Evolutionary conservation across 331 rosid genomes (phyloP).

Genomic region (Acacia concinna): DNA sequence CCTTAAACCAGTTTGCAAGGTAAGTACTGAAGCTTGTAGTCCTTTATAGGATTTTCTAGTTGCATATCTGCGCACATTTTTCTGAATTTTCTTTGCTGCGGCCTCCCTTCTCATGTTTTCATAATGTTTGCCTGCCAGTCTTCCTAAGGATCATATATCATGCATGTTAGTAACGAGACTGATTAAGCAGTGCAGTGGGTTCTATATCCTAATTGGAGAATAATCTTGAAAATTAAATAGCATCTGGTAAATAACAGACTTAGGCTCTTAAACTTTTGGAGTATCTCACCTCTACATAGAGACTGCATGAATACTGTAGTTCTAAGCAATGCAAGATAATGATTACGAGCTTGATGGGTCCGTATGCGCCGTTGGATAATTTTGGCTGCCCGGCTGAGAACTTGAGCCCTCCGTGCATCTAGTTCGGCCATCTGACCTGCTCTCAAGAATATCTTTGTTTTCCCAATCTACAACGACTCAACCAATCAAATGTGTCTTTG

Average conservation of each 20-base stretch:
- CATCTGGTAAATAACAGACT: constrained; percentile 24
- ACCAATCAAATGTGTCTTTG: constrained; percentile 36
- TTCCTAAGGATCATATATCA: constrained; percentile 56
- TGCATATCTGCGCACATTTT: constrained; percentile 57
- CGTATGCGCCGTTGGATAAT: constrained; percentile 73
- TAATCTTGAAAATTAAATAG: constrained; percentile 18
- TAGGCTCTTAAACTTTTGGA: constrained; percentile 24
- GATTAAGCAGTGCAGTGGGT: constrained; percentile 17
- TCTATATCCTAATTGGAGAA: constrained; percentile 19
- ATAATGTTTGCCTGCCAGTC: constrained; percentile 74
- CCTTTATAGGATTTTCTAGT: constrained; percentile 63
- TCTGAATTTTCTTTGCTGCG: constrained; percentile 85
- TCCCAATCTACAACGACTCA: constrained; percentile 77
- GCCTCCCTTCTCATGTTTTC: constrained; percentile 70
- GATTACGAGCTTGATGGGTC: constrained; percentile 82
- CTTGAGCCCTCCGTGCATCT: constrained; percentile 83
- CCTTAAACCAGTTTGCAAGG: constrained; percentile 83
- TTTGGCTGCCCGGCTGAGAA: constrained; percentile 81
- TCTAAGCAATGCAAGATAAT: constrained; percentile 70
- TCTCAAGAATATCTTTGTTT: constrained; percentile 89
- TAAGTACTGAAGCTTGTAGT: constrained; percentile 60
- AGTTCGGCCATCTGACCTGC: constrained; percentile 99
- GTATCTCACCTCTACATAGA: constrained; percentile 78
- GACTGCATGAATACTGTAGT: constrained; percentile 75
- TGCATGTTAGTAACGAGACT: constrained; percentile 28